phyloP scores from a whole-genome alignment of 805 yeast genomes.

The Helenozyma baotianmanensis region DNA sequence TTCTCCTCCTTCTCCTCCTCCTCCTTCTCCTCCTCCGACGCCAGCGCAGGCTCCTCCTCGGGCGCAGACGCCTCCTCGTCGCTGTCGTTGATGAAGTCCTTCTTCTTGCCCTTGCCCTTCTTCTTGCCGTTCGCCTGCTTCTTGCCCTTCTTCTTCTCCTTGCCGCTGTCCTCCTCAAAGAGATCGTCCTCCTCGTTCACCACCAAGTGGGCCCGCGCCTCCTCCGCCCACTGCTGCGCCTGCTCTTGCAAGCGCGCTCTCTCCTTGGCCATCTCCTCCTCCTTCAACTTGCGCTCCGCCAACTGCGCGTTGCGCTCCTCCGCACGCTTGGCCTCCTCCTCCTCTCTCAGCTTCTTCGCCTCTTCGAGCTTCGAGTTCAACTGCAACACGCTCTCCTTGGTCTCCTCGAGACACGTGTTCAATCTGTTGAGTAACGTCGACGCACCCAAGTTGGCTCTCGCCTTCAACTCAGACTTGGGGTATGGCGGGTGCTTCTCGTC shows the following conservation, averaged over 20 bases:
- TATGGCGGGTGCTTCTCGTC: conserved; percentile 65
- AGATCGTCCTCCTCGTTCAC: conserved; percentile 36
- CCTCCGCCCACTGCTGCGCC: conserved; percentile 48
- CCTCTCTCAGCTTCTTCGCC: conserved; percentile 64
- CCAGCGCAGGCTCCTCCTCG: conserved; percentile 8
- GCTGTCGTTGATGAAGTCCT: conserved; percentile 30
- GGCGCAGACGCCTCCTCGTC: conserved; percentile 26
- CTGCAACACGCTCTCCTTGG: conserved; percentile 57
- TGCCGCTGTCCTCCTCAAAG: conserved; percentile 22
- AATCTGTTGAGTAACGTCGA: conserved; percentile 70
- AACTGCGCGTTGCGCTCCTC: conserved; percentile 36
- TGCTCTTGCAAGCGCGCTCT: conserved; percentile 47
- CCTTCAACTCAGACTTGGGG: conserved; percentile 72
- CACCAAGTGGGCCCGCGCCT: conserved; percentile 32
- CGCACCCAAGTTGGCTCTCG: conserved; percentile 83
- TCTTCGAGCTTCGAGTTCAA: conserved; percentile 60
- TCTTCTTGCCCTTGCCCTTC: conserved; percentile 26
- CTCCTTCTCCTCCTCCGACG: conserved; percentile 6
- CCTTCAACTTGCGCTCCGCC: conserved; percentile 43
- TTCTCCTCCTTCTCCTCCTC: conserved; percentile 6
- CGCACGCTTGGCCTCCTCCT: conserved; percentile 40
- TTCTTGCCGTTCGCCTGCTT: conserved; percentile 13
- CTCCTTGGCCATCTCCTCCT: conserved; percentile 43
- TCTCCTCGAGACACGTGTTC: conserved; percentile 66
- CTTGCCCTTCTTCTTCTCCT: conserved; percentile 19